Evolutionary conservation across 192 early-diverging fungal genomes (phyloP).

Genomic region (Linnemannia hyalina): DNA sequence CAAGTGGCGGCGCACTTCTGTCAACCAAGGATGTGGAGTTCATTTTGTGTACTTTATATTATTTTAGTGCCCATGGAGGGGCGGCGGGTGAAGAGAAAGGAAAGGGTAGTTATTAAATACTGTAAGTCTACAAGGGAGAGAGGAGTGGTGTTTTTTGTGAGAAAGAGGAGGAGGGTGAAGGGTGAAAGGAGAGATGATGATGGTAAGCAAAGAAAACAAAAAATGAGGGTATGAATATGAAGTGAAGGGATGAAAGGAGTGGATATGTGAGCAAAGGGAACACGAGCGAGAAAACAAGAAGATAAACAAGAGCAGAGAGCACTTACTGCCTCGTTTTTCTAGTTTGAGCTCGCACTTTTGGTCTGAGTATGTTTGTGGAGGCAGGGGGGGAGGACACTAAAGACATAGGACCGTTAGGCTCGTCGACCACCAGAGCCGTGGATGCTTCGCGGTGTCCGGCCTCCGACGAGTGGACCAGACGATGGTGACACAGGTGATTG

Average conservation of each 20-base stretch:
- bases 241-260: not conserved
- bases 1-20: too few species aligned
- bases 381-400: not conserved
- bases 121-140: not conserved
- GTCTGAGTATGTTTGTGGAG: not conserved
- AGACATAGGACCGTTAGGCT: not conserved
- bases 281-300: not conserved
- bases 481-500: too few species aligned
- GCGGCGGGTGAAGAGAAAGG: not conserved
- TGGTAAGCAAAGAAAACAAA: not conserved
- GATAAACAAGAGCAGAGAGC: constrained; percentile 1
- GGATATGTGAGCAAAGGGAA: not conserved
- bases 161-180: not conserved
- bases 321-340: not conserved
- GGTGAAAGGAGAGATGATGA: too few species aligned
- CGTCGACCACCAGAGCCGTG: not conserved
- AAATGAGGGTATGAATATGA: not conserved
- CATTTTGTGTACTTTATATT: too few species aligned
- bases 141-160: not conserved
- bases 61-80: not conserved
- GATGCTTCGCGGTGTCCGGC: not conserved
- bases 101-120: not conserved
- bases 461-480: not conserved
- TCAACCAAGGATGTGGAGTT: too few species aligned
- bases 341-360: not conserved